Conservation (phyloP, 768 basidiomycete genomes). For the Dioszegia aurantiaca region DNA sequence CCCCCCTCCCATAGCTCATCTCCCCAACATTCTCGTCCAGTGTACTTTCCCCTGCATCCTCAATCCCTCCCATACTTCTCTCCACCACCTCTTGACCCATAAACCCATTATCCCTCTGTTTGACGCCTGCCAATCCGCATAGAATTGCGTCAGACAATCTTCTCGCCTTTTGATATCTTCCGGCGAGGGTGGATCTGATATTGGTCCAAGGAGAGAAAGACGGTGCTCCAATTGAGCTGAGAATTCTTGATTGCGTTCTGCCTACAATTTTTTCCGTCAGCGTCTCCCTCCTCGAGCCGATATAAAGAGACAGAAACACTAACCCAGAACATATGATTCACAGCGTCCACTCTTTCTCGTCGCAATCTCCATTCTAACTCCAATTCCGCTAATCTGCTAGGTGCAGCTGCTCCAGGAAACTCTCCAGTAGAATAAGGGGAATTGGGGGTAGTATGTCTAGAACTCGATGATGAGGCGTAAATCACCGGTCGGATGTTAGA, state of each 20-base stretch:
- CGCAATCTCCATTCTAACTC: conserved; percentile 45
- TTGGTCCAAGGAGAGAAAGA: conserved; percentile 29
- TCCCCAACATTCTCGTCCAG: conserved; percentile 21
- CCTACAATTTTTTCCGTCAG: conserved; percentile 25
- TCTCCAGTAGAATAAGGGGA: conserved; percentile 30
- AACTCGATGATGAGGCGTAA: conserved; percentile 31
- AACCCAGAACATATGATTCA: conserved; percentile 49
- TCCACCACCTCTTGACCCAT: conserved; percentile 48
- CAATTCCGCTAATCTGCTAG: conserved; percentile 24
- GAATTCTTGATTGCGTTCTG: conserved; percentile 36
- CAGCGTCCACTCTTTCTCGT: conserved; percentile 40
- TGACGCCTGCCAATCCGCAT: conserved; percentile 45
- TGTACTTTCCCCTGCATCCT: conserved; percentile 38
- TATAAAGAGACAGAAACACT: conserved; percentile 13
- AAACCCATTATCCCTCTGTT: conserved; percentile 32
- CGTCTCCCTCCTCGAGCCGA: not conserved
- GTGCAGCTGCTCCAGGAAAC: conserved; percentile 18
- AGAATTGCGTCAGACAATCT: conserved; percentile 37
- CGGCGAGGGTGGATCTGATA: conserved; percentile 29
- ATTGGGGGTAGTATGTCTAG: conserved; percentile 18
- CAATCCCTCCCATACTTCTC: conserved; percentile 40
- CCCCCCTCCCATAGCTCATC: no score
- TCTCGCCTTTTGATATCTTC: conserved; percentile 29
- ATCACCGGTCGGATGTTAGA: conserved; percentile 47
- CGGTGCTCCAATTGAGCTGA: conserved; percentile 37